Evolutionary conservation across 257 asterid genomes (phyloP).

Genomic region (Solanum peruvianum): DNA sequence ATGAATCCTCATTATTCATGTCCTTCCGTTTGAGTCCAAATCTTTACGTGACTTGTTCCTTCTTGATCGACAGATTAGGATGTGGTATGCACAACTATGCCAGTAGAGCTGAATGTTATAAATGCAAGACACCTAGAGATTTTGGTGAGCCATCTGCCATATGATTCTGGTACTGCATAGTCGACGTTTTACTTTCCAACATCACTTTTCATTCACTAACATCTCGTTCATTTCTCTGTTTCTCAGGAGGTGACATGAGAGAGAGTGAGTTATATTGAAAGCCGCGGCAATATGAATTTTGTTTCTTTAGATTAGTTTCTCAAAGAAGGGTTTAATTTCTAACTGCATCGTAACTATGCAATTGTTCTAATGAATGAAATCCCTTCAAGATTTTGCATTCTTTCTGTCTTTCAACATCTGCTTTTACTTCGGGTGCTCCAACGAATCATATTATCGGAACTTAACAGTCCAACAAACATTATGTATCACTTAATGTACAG

Average conservation of each 20-base stretch:
- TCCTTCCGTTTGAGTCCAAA: neutral
- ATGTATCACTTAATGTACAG: neutral
- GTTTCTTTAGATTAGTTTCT: neutral
- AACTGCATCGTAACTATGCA: constrained; percentile 1
- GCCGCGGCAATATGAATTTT: neutral
- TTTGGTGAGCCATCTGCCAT: constrained; percentile 24
- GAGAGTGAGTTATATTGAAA: neutral
- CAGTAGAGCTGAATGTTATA: constrained; percentile 58
- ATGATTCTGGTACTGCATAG: neutral
- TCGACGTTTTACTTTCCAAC: neutral
- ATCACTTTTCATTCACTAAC: neutral
- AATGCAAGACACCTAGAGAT: constrained; percentile 54
- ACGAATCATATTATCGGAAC: neutral
- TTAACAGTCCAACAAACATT: neutral
- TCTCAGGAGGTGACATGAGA: constrained; percentile 4
- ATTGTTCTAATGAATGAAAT: constrained; percentile 9
- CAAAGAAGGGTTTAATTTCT: constrained; percentile 2
- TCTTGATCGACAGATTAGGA: constrained; percentile 11
- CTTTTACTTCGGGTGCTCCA: neutral
- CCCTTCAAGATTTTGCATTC: constrained; percentile 2
- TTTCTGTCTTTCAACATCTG: neutral
- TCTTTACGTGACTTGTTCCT: neutral
- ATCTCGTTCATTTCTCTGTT: neutral
- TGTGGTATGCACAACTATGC: constrained; percentile 26
- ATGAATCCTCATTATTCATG: neutral